Evolutionary conservation across 2,329 filamentous ascomycete species (phyloP), one percentile per base, ranked within the genome.

Genomic region (Fusarium sp.): DNA sequence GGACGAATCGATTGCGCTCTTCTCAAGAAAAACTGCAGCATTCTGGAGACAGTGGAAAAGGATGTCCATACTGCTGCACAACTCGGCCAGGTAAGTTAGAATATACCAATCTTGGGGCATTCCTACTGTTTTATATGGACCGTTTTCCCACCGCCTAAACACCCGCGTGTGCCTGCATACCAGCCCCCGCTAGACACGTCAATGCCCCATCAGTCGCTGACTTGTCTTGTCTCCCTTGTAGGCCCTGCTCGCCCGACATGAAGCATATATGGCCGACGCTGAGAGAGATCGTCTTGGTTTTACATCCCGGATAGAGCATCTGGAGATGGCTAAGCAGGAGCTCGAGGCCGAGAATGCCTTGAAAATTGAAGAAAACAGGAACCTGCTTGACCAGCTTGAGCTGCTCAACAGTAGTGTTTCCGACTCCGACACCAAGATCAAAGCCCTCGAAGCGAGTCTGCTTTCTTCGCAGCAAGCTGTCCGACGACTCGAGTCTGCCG

Each of bases 201-300:
- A 61, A 63, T 43, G 44, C 47, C 59, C 47, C 56, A 46, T 49
- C 58, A 84, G 69, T 85, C 85, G 81, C 91, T 96, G 80, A 96
- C 89, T 52, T 91, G 57, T 61, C 56, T 56, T 30, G 88, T 65
- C 45, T 43, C 80, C 30, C 82, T 86, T 53, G 79, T 89, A 98
- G 96, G 94, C 94, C 62, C 85, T 99, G 56, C 88, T 99, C 40
- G 89, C 91, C 68, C 91, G 95, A 73, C 94, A 99, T 86, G 94
- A 98, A 83, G 89, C 92, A 61, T 97, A 97, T 80, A 95, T 97
- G 85, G 90, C 90, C 71, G 93, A 97, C 78, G 93, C 94, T 61
- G 94, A 97, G 82, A 88, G 89, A 71, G 94, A 97, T 77, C 91
- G 94, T 62, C 82, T 85, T 63, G 87, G 90, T 63, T 88, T 97